Base-by-base conservation (phyloP, 2,329 filamentous ascomycete species). In the Phialemonium atrogriseum region DNA sequence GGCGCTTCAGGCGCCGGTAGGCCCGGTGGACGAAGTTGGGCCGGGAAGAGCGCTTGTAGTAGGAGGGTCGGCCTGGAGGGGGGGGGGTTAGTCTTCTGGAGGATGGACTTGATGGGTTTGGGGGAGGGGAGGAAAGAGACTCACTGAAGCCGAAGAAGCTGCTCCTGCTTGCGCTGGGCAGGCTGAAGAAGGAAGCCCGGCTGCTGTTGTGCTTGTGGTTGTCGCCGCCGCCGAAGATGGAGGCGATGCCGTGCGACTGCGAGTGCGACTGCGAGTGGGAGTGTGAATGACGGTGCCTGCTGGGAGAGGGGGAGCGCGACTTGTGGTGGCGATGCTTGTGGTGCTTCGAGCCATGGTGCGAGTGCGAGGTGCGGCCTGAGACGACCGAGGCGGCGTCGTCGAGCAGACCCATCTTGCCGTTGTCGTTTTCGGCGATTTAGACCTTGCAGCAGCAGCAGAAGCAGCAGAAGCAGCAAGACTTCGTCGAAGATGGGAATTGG, bases 1-100 rank as follows among this genome's bases (percentile, higher is more conserved):
- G 73, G 25, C 81, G 77, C 51, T 80, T 81, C 38, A 95, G 73
- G 48, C 85, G 80, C 56, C 75, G 73, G 55, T 85, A 70, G 27
- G 86, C 68, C 44, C 80, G 77, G 34, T 76, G 64, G 41, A 94
- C 60, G 62, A 93, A 94, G 49, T 79, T 81, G 38, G 76, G 70
- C 44, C 89, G 82, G 3, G 89, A 84, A 12, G 84, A 83, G 49
- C 85, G 83, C 52, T 84, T 84, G 60, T 87, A 88, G 52, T 83
- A 80, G 24, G 73, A 74, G 16, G 70, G 67, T 36, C 69, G 68
- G 47, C 68, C 69, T 56, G 37, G 25, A 33, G n/a, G 24, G 23
- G 14, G 18, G 30, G 31, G 6, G 32, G 34, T 37, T 29, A 30
- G 24, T 24, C 9, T 15, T 17, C 12, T 31, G 54, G 55, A n/a